Conservation (phyloP, 192 early-diverging fungal species). For the Coemansia erecta region DNA sequence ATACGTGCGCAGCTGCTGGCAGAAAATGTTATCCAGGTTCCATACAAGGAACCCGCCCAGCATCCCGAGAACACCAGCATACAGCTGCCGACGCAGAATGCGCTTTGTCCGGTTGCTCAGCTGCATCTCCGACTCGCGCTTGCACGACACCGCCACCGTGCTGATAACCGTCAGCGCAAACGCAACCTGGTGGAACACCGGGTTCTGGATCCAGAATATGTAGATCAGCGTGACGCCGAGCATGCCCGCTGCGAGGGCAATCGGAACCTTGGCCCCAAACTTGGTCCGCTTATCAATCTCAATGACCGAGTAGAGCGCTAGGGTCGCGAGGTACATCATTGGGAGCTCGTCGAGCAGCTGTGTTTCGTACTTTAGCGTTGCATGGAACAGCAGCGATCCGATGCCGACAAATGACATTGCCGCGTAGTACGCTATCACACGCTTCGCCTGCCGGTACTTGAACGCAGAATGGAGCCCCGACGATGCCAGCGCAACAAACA, state of each 20-base stretch:
- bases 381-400: slow-evolving; percentile 67
- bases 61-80: slow-evolving; percentile 24
- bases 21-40: slow-evolving; percentile 71
- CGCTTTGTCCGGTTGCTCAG: slow-evolving; percentile 17
- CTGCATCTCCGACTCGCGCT: slow-evolving; percentile 17
- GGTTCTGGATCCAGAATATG: slow-evolving; percentile 56
- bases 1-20: slow-evolving; percentile 55
- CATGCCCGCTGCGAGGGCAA: slow-evolving; percentile 39
- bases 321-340: slow-evolving; percentile 56
- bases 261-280: slow-evolving; percentile 39
- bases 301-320: slow-evolving; percentile 43
- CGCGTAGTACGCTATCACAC: slow-evolving; percentile 50
- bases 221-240: slow-evolving; percentile 54
- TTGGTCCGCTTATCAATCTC: slow-evolving; percentile 30
- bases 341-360: slow-evolving; percentile 78
- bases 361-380: slow-evolving; percentile 64
- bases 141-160: slow-evolving; percentile 22
- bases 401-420: slow-evolving; percentile 60
- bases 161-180: slow-evolving; percentile 29
- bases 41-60: slow-evolving; percentile 62
- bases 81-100: slow-evolving; percentile 10
- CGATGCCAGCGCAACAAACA: slow-evolving; percentile 57
- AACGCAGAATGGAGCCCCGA: slow-evolving; percentile 54
- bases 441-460: slow-evolving; percentile 44
- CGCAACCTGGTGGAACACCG: slow-evolving; percentile 64